Evolutionary conservation across 2,329 filamentous ascomycete genomes (phyloP).

Genomic region (Pestalotiopsis sp.): DNA sequence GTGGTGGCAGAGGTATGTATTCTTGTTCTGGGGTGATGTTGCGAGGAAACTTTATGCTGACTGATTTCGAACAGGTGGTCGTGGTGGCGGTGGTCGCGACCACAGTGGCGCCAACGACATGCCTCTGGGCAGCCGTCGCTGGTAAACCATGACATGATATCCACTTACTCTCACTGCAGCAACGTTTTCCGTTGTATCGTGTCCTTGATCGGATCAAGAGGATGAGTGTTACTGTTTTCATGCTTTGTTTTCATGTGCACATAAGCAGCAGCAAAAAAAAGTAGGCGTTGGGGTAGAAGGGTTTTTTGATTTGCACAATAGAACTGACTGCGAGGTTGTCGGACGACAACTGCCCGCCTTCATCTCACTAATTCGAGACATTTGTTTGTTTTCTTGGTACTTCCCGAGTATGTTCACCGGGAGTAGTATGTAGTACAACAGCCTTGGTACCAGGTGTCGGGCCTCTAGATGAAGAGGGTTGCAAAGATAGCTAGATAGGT

Average conservation of each 20-base stretch:
- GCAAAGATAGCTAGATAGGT: conserved; percentile 1
- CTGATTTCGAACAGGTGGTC: conserved; percentile 14
- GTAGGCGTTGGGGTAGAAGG: conserved; percentile 36
- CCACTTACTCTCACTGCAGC: neutral
- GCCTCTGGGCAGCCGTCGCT: conserved; percentile 36
- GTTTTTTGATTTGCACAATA: conserved; percentile 24
- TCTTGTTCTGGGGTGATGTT: neutral
- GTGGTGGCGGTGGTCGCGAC: conserved; percentile 35
- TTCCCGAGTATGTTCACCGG: neutral
- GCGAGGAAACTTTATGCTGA: neutral
- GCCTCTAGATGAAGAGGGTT: neutral
- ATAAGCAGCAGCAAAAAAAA: conserved; percentile 32
- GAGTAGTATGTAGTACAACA: neutral
- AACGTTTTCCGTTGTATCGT: neutral
- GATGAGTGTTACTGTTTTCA: conserved; percentile 16
- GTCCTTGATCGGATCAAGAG: conserved; percentile 7
- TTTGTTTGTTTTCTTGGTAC: neutral
- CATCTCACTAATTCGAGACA: neutral
- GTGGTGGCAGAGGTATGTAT: conserved; percentile 45
- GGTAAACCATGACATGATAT: conserved; percentile 22
- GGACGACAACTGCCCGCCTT: neutral
- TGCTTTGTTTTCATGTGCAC: conserved; percentile 25
- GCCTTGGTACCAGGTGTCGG: neutral
- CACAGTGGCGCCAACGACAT: conserved; percentile 42
- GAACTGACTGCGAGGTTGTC: conserved; percentile 23